Evolutionary conservation across 2,329 filamentous ascomycete genomes (phyloP), one percentile per base, ranked within the genome.

Genomic region (Beauveria australis): DNA sequence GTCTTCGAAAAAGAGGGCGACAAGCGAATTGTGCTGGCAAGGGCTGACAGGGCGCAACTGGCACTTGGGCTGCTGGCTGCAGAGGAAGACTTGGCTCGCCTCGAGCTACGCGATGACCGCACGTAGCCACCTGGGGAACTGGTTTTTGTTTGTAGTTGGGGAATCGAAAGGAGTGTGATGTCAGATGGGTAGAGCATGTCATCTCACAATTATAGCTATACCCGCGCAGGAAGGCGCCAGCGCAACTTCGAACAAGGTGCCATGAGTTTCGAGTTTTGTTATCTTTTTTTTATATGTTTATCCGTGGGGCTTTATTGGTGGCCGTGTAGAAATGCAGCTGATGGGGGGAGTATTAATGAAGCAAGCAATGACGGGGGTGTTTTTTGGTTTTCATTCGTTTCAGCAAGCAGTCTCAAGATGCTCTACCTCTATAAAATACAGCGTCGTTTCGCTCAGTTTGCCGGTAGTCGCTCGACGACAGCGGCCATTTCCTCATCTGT

Each of bases 401-500:
- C 44, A 60, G 58, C 58, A 43, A 60, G 58, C 43, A 41, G 14
- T 49, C 43, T 48, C 47, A 8, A 53, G 40, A 30, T 60, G 60
- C 53, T 57, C 47, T 53, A 57, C 64, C 62, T 63, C 53, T 67
- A 53, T 63, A 49, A 49, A 63, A 61, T 59, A 62, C 54, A 54
- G 56, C 60, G 66, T 47, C 54, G 54, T 26, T 37, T 61, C 48
- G 26, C 59, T 67, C 77, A 88, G 75, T 88, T 88, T 61, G 84
- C 82, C 30, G 85, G 85, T 73, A 95, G 84, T 73, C 92, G 86
- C 73, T 89, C 89, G 63, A 99, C 94, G 63, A 96, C 92, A 51
- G 86, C 83, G 63, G 90, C 90, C 94, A 99, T 99, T 80, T 97
- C 93, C 71, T 93, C 91, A 70, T 99, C 94, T 62, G 88, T 89